Evolutionary conservation across 495 filamentous ascomycete genomes (phyloP).

Genomic region (Durotheca rogersii): DNA sequence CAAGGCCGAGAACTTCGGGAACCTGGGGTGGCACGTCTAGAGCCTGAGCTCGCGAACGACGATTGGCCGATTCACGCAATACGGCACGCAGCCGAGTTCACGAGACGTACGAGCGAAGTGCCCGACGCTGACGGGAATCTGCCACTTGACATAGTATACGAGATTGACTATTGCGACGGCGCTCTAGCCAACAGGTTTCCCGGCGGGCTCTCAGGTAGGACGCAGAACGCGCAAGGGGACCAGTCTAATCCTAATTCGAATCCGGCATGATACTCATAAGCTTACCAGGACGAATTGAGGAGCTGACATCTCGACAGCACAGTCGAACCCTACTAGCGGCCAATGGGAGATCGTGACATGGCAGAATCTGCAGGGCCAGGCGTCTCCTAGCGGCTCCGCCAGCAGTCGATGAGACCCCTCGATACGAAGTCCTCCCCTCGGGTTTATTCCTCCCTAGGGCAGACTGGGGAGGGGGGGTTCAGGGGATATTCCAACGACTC

Average conservation of each 20-base stretch:
- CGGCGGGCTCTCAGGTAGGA: slow-evolving; percentile 17
- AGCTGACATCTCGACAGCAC: slow-evolving; percentile 14
- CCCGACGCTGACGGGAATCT: slow-evolving; percentile 10
- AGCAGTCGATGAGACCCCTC: slow-evolving; percentile 10
- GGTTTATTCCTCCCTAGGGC: neutral
- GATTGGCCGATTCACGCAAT: slow-evolving; percentile 21
- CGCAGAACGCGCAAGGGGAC: slow-evolving; percentile 16
- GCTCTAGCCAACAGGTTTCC: slow-evolving; percentile 7
- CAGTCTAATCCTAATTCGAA: slow-evolving; percentile 19
- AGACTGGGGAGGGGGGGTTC: neutral
- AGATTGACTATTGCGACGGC: slow-evolving; percentile 28
- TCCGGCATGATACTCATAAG: slow-evolving; percentile 16
- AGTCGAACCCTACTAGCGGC: slow-evolving; percentile 8
- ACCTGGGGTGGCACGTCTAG: slow-evolving; percentile 9
- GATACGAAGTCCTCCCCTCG: neutral
- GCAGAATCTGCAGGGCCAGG: slow-evolving; percentile 11
- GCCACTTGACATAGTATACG: slow-evolving; percentile 19
- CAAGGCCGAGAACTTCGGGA: slow-evolving; percentile 5
- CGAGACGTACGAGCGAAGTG: slow-evolving; percentile 8
- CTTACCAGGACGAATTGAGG: slow-evolving; percentile 21
- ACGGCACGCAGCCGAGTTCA: slow-evolving; percentile 17
- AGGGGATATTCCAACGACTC: neutral
- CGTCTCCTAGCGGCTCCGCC: slow-evolving; percentile 26
- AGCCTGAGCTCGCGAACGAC: slow-evolving; percentile 12
- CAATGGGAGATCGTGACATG: slow-evolving; percentile 9